Percentiles rank a stretch among this genome's conserved stretches.
These are phyloP conservation scores for Ephemerocybe angulata DNA, from an alignment of 768 basidiomycete species.

Conservation along the genomic window DNA sequence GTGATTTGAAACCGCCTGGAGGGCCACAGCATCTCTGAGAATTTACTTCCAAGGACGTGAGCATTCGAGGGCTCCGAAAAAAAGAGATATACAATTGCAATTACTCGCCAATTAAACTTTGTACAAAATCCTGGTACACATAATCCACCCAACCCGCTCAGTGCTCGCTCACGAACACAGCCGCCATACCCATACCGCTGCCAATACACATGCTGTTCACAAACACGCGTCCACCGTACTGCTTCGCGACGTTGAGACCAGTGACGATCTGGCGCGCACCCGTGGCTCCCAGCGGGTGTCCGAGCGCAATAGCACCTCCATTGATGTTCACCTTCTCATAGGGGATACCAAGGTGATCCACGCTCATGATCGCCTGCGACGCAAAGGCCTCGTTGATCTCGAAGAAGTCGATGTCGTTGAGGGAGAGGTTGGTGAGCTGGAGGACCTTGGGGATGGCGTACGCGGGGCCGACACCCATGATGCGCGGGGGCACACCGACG, in stretches of 20 bases:
- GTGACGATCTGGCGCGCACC: conserved; percentile 88
- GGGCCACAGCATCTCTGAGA: too few species aligned
- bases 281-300: conserved; percentile 85
- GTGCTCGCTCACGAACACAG: conserved; percentile 81
- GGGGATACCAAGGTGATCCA: conserved; percentile 67
- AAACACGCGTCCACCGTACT: conserved; percentile 72
- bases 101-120: too few species aligned
- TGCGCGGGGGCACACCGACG: conserved; percentile 79
- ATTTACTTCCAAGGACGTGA: too few species aligned
- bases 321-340: conserved; percentile 80
- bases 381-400: conserved; percentile 95
- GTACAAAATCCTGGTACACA: not conserved
- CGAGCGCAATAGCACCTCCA: conserved; percentile 88
- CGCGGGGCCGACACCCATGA: conserved; percentile 92
- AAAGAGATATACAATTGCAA: too few species aligned
- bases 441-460: conserved; percentile 80
- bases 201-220: conserved; percentile 92
- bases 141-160: conserved; percentile 23
- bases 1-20: too few species aligned
- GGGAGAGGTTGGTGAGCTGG: conserved; percentile 57
- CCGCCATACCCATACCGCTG: conserved; percentile 89
- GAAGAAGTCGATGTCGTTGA: conserved; percentile 81
- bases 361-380: conserved; percentile 70
- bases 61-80: too few species aligned
- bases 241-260: conserved; percentile 75